Evolutionary conservation across 139 green algal species (phyloP), one percentile per base, ranked within the genome.

Genomic region (Pseudopediastrum boryanum): DNA sequence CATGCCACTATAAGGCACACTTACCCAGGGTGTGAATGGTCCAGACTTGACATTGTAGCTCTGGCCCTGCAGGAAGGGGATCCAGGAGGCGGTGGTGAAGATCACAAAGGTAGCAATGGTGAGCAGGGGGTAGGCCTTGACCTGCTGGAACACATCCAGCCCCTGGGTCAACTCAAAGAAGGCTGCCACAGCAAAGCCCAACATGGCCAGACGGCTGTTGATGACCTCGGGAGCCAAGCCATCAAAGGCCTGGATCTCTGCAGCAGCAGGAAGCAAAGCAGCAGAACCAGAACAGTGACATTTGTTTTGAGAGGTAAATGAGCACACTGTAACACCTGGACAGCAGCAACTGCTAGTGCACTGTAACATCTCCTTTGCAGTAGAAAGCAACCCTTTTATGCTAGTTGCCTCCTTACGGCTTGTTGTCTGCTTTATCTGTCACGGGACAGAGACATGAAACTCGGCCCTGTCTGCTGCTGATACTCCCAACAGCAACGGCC

Each of bases 171-270:
- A n/a, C 70, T 78, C 70, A 51, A 51, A 78, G 51, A 78, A 78
- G 25, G 70, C 70, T 8, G 70, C 70, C 19, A 78, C 31, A n/a
- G 70, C 70, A 68, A 78, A 78, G 70, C 70, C 70, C 25, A 78
- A 38, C 70, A 78, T 78, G 48, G 70, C 52, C 33, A 78, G 70
- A 27, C 70, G 70, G 51, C 41, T 31, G 70, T 78, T 78, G 52
- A 42, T 78, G 7, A 78, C 52, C 70, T 78, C 70, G 25, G 70
- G 70, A 13, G 51, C 70, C 6, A 78, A 54, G 36, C 83, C 83
- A 27, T 81, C 67, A 82, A 87, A 87, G 3, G 78, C 66, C 79
- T 86, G 79, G 62, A 85, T 71, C 67, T 84, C 85, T 72, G 62
- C 54, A 64, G 50, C 8, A 8, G 2, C 31, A 58, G 59, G 10